Base-by-base conservation (phyloP, 2,329 filamentous ascomycete species). In the Neonectria punicea region DNA sequence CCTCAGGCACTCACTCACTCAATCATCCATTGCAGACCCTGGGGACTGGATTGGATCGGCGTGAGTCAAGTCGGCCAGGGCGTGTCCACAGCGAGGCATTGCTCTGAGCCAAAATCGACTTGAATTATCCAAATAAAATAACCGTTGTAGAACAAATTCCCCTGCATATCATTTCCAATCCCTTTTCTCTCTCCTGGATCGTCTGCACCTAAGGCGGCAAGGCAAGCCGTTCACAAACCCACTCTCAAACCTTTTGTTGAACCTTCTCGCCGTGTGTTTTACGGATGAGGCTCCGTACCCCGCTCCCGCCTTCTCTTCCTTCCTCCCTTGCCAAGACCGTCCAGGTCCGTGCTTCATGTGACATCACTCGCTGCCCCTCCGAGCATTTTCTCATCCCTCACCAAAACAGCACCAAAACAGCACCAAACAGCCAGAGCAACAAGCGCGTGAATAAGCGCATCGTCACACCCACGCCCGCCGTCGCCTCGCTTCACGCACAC, bases 341-440 rank as follows among this genome's bases (percentile, higher is more conserved):
- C 61, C 50, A 46, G 46, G 66, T 63, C 71, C 61, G 67, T 66
- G 71, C 70, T 71, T 50, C 71, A 63, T 70, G 71, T 74, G 72
- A 74, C 72, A 74, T 74, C 72, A 74, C 69, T 69, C 50, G 53
- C 59, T 68, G 62, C 65, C 63, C 68, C 65, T 70, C 69, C 67
- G 50, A 64, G 58, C 54, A 62, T 62, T 68, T 70, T 68, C 63
- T 61, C 59, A 57, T 60, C 65, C 69, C 69, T 69, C 67, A 64
- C 70, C 67, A 55, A 66, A 55, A 70, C 67, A 73, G 69, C 67
- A 64, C 70, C 67, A 55, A 66, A 55, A 70, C 67, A 73, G 69
- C 70, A 72, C 60, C 59, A 70, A 61, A 53, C 30, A 57, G 56
- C 25, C 53, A 47, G 36, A 61, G 58, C 50, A 41, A 36, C 56